Conservation (phyloP, 1,284 basidiomycete genomes). For the Kwoniella shivajii region DNA sequence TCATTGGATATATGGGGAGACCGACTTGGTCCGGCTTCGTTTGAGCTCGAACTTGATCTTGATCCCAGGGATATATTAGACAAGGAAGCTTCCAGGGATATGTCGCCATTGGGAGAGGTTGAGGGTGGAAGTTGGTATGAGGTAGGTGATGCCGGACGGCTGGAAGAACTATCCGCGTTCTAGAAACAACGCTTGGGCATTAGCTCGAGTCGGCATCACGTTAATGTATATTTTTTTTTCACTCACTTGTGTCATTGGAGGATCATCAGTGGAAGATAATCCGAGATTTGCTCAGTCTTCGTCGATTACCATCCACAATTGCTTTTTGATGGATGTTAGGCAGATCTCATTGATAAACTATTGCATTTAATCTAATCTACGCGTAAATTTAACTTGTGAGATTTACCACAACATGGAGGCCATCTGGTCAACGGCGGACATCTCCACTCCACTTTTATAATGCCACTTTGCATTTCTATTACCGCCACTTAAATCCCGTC, state of each 20-base stretch:
- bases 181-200: not conserved
- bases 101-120: not conserved
- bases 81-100: constrained; percentile 3
- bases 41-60: not conserved
- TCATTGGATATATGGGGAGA: not conserved
- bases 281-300: too few species aligned
- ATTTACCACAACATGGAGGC: too few species aligned
- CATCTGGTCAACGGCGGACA: too few species aligned
- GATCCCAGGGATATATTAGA: constrained; percentile 9
- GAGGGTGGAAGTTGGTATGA: not conserved
- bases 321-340: too few species aligned
- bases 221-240: not conserved
- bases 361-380: too few species aligned
- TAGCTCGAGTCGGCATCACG: not conserved
- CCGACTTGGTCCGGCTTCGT: constrained; percentile 7
- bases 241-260: not conserved
- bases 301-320: too few species aligned
- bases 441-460: too few species aligned
- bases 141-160: not conserved
- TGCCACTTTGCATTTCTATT: too few species aligned
- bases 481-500: too few species aligned
- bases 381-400: too few species aligned
- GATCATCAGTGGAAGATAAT: not conserved
- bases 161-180: not conserved
- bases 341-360: too few species aligned